Evolutionary conservation across 148 eudicot species (phyloP), one percentile per base, ranked within the genome.

Genomic region (Heliamphora exappendiculata): DNA sequence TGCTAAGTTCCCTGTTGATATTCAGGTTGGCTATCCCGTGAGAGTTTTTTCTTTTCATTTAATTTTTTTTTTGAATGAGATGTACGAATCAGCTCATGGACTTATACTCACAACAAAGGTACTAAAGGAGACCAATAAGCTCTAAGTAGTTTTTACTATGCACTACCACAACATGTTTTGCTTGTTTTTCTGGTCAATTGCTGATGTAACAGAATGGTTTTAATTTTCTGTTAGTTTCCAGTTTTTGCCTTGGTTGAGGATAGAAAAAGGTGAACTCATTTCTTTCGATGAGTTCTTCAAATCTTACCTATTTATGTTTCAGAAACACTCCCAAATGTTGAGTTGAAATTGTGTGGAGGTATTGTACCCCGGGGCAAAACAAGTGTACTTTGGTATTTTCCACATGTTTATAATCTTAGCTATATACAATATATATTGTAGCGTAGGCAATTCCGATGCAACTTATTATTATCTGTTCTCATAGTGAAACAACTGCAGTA

Each of bases 1-100:
- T 50, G 37, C 86, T 54, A 95, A 83, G 80, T 95, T 95, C 76
- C 98, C 99, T 9, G 90, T 95, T 69, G 99, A 95, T 78, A 95
- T 95, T 75, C 99, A 95, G 99, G 99, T 93, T 60, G 22, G 79
- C 9, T 71, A 34, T 42, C 20, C 7, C 28, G 53, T 17, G 17
- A 53, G 8, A 1, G 9, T 22, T 42, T 36, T 22, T n/a, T n/a
- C n/a, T n/a, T n/a, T n/a, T n/a, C n/a, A n/a, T n/a, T n/a, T n/a
- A n/a, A n/a, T n/a, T 7, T 24, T 13, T 14, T 53, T 72, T n/a
- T 45, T 26, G 4, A 12, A 29, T 62, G 6, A 41, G 8, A 26
- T 62, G 7, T 20, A 4, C 20, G 19, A 60, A 19, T 20, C 41
- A 29, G 20, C 37, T 62, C 42, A 31, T 33, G 37, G 28, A 8